These are phyloP conservation scores for Pestalotiopsis sp. DNA, from an alignment of 2,329 filamentous ascomycete genomes.

Conservation along the genomic window DNA sequence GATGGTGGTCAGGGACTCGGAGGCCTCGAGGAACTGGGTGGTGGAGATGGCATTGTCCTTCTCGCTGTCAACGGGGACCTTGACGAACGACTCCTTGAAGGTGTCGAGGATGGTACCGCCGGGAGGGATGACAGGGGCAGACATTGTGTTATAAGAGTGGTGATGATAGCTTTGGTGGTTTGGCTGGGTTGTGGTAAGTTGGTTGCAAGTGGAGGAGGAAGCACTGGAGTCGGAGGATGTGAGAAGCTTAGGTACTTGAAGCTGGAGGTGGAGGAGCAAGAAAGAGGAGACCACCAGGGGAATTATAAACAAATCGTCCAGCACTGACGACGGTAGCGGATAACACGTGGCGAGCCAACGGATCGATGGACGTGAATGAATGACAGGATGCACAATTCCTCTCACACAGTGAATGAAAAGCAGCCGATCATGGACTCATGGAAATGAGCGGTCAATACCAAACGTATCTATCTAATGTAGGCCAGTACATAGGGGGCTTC, in stretches of 20 bases:
- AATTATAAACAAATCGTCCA: not conserved
- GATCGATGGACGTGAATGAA: not conserved
- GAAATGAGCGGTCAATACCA: constrained; percentile 1
- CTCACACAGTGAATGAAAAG: not conserved
- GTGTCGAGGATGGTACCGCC: constrained; percentile 84
- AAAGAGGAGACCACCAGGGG: not conserved
- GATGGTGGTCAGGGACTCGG: constrained; percentile 82
- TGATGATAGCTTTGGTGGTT: not conserved
- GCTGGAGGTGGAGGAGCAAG: not conserved
- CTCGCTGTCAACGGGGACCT: constrained; percentile 75
- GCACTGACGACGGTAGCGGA: not conserved
- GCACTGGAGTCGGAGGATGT: not conserved
- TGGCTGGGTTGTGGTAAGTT: not conserved
- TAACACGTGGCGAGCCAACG: constrained; percentile 1
- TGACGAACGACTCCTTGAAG: constrained; percentile 79
- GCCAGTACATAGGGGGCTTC: not conserved
- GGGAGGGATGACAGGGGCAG: constrained; percentile 54
- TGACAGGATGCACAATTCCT: not conserved
- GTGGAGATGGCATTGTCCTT: constrained; percentile 81
- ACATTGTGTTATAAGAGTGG: constrained; percentile 42
- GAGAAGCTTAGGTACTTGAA: not conserved
- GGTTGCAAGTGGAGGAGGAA: not conserved
- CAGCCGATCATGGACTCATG: not conserved
- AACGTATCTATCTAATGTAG: not conserved
- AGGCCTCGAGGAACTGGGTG: constrained; percentile 85